Conservation (phyloP, 2,329 filamentous ascomycete species). For the Calycina marina region DNA sequence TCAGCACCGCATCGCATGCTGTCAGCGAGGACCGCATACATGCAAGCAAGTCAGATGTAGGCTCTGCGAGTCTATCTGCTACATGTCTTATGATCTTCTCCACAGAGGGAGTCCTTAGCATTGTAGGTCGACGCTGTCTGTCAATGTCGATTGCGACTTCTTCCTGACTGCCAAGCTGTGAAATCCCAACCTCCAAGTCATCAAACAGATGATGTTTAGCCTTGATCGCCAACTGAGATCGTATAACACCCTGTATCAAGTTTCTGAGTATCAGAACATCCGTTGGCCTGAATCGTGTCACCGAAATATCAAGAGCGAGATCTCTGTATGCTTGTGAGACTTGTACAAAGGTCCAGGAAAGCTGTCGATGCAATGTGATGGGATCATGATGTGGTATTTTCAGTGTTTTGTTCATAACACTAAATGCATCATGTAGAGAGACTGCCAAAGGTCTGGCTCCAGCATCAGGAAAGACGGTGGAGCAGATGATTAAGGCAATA, state of each 20-base stretch:
- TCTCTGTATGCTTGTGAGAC: conserved; percentile 41
- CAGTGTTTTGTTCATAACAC: conserved; percentile 29
- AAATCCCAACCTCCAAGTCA: not conserved
- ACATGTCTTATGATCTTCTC: conserved; percentile 21
- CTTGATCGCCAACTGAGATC: conserved; percentile 36
- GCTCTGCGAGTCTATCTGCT: conserved; percentile 26
- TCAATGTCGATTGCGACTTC: conserved; percentile 26
- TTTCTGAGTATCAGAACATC: conserved; percentile 38
- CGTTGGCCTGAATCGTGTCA: conserved; percentile 35
- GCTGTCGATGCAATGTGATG: conserved; percentile 26
- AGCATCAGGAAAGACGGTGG: conserved; percentile 37
- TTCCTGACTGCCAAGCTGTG: not conserved
- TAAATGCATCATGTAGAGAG: conserved; percentile 31
- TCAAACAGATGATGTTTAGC: conserved; percentile 26
- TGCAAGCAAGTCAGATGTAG: conserved; percentile 31
- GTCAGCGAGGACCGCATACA: conserved; percentile 31
- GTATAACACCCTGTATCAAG: conserved; percentile 37
- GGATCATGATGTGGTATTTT: conserved; percentile 25
- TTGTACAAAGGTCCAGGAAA: conserved; percentile 38
- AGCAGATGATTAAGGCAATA: conserved; percentile 34
- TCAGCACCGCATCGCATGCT: conserved; percentile 36
- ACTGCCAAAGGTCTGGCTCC: conserved; percentile 36
- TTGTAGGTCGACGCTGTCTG: conserved; percentile 10
- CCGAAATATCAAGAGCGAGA: conserved; percentile 39
- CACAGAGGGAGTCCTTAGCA: conserved; percentile 17